phyloP scores from a whole-genome alignment of 1,284 basidiomycete species.

The Volvariella surrecta region DNA sequence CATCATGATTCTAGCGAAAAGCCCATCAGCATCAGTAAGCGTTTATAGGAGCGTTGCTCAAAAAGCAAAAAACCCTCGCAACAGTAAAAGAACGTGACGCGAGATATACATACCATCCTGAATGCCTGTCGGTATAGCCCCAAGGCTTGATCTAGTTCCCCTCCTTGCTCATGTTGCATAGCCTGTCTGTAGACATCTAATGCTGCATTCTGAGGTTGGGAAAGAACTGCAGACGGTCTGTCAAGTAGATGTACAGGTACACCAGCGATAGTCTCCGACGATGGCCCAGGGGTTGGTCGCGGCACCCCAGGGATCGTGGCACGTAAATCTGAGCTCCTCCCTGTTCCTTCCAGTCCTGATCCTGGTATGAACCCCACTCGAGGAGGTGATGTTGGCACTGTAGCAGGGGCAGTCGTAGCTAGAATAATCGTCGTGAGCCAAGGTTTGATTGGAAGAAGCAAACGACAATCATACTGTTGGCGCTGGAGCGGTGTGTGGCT shows the following conservation, averaged over 20 bases:
- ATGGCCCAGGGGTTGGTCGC: background rate
- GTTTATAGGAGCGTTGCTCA: too few species aligned
- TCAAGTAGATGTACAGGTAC: background rate
- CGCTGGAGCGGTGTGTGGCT: slow-evolving; percentile 7
- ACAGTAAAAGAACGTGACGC: too few species aligned
- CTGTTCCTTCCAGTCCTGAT: too few species aligned
- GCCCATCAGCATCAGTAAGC: too few species aligned
- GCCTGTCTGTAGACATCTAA: slow-evolving; percentile 64
- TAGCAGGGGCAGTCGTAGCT: too few species aligned
- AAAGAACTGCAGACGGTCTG: slow-evolving; percentile 16
- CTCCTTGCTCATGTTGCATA: slow-evolving; percentile 62
- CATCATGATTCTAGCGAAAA: slow-evolving; percentile 48
- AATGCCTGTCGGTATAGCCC: slow-evolving; percentile 73
- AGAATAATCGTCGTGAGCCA: too few species aligned
- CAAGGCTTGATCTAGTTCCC: slow-evolving; percentile 69
- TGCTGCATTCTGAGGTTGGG: slow-evolving; percentile 36
- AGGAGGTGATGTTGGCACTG: too few species aligned
- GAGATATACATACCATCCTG: slow-evolving; percentile 33
- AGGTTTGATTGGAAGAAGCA: background rate
- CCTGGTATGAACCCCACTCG: too few species aligned
- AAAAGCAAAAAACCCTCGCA: slow-evolving; percentile 6
- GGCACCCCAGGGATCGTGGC: background rate
- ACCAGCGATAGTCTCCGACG: background rate
- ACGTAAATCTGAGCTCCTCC: too few species aligned
- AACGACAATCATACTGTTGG: background rate